phyloP scores from a whole-genome alignment of 805 yeast species.

The Saturnispora ahearnii region DNA sequence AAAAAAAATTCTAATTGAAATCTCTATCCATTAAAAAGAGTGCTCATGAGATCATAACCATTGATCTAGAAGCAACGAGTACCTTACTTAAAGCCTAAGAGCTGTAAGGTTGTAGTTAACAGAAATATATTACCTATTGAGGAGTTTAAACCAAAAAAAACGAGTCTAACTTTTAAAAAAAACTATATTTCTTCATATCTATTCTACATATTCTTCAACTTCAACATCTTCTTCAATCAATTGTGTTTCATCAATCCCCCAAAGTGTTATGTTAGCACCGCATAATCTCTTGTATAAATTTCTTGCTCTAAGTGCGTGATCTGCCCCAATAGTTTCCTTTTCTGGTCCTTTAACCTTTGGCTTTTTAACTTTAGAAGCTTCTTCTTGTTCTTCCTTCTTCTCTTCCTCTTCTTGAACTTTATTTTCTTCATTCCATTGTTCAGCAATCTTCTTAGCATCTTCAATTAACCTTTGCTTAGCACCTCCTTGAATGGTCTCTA shows the following conservation, averaged over 20 bases:
- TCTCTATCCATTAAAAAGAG: neutral
- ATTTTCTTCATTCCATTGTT: slow-evolving; percentile 43
- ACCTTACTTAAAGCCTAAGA: too few species aligned
- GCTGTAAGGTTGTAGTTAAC: too few species aligned
- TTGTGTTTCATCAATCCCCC: slow-evolving; percentile 5
- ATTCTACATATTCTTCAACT: slow-evolving; percentile 12
- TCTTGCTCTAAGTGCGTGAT: slow-evolving; percentile 13
- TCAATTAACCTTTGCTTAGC: slow-evolving; percentile 48
- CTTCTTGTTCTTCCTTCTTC: neutral
- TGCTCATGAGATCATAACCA: neutral
- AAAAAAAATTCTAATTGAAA: too few species aligned
- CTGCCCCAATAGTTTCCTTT: slow-evolving; percentile 7
- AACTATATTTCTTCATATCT: neutral
- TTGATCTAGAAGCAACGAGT: neutral
- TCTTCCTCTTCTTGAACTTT: slow-evolving; percentile 14
- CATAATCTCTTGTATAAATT: slow-evolving; percentile 7
- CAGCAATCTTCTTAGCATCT: slow-evolving; percentile 38
- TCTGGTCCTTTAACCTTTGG: neutral
- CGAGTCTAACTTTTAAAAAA: neutral
- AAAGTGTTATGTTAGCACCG: neutral
- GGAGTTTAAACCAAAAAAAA: neutral
- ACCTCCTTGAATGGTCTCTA: slow-evolving; percentile 62
- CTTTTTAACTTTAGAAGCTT: neutral
- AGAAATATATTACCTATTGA: too few species aligned
- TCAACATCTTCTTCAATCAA: slow-evolving; percentile 14